Evolutionary conservation across 2,329 filamentous ascomycete species (phyloP).

Genomic region (Golovinomyces cichoracearum): DNA sequence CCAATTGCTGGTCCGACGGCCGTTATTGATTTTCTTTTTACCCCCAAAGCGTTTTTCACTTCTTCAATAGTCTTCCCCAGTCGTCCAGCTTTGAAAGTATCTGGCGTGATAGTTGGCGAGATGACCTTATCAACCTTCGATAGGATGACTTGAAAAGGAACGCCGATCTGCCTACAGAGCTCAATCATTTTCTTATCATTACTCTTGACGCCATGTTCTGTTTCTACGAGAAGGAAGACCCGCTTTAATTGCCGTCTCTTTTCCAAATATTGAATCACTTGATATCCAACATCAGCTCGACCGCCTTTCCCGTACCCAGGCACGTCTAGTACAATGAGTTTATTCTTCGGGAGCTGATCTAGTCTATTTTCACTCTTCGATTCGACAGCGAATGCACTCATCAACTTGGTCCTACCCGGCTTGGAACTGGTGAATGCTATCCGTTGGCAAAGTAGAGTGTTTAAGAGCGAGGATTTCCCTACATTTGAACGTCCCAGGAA

Average conservation of each 20-base stretch:
- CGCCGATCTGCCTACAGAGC: constrained; percentile 26
- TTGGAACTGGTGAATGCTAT: constrained; percentile 31
- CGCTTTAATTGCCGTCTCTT: constrained; percentile 30
- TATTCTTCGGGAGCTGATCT: constrained; percentile 5
- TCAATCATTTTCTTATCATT: constrained; percentile 30
- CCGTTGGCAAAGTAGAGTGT: constrained; percentile 28
- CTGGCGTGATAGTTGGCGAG: constrained; percentile 13
- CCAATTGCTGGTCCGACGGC: constrained; percentile 22
- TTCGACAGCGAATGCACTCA: constrained; percentile 41
- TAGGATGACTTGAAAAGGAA: constrained; percentile 39
- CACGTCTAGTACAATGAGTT: constrained; percentile 39
- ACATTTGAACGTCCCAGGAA: constrained; percentile 47
- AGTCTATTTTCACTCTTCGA: constrained; percentile 11
- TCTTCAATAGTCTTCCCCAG: constrained; percentile 18
- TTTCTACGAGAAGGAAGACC: constrained; percentile 38
- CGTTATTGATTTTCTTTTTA: constrained; percentile 20
- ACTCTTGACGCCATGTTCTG: constrained; percentile 35
- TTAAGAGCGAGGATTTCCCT: constrained; percentile 41
- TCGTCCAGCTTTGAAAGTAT: background rate
- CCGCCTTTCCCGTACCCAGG: constrained; percentile 43
- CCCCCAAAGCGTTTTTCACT: constrained; percentile 14
- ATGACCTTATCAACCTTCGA: constrained; percentile 37
- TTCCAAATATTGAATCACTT: constrained; percentile 41
- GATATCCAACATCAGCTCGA: constrained; percentile 32
- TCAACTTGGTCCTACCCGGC: constrained; percentile 34